These are phyloP conservation scores for Ramularia collo-cygni DNA, from an alignment of 2,329 filamentous ascomycete genomes.

Conservation along the genomic window DNA sequence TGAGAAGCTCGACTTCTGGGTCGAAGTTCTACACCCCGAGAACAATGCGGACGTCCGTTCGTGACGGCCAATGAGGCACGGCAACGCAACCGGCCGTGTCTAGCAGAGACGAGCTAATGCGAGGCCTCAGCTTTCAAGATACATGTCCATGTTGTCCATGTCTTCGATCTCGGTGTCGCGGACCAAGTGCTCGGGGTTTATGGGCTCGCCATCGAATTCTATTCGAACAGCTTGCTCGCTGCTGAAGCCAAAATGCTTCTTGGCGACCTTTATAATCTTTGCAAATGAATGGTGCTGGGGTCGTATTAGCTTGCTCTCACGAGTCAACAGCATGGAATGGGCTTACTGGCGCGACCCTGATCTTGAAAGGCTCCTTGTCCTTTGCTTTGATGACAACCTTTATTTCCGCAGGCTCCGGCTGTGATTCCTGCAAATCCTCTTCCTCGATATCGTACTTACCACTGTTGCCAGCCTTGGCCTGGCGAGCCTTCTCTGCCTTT, in stretches of 20 bases:
- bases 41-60: too few species aligned
- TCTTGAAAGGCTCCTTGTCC: constrained; percentile 44
- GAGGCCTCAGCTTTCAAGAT: constrained; percentile 45
- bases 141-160: constrained; percentile 68
- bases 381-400: constrained; percentile 48
- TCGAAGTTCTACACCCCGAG: too few species aligned
- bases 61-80: too few species aligned
- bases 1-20: too few species aligned
- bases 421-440: constrained; percentile 12
- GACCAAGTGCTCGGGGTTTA: constrained; percentile 56
- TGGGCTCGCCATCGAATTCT: constrained; percentile 66
- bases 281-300: constrained; percentile 51
- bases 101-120: too few species aligned
- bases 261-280: constrained; percentile 58
- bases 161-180: constrained; percentile 66
- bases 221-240: constrained; percentile 52
- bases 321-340: background rate
- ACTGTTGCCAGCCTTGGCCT: constrained; percentile 9
- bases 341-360: constrained; percentile 44
- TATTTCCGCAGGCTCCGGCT: constrained; percentile 33
- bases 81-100: too few species aligned
- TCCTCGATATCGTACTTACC: constrained; percentile 11
- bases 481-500: constrained; percentile 40
- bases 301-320: constrained; percentile 13
- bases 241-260: constrained; percentile 46